Evolutionary conservation across 345 rosid genomes (phyloP), one percentile per base, ranked within the genome.

Genomic region (Dimocarpus longan): DNA sequence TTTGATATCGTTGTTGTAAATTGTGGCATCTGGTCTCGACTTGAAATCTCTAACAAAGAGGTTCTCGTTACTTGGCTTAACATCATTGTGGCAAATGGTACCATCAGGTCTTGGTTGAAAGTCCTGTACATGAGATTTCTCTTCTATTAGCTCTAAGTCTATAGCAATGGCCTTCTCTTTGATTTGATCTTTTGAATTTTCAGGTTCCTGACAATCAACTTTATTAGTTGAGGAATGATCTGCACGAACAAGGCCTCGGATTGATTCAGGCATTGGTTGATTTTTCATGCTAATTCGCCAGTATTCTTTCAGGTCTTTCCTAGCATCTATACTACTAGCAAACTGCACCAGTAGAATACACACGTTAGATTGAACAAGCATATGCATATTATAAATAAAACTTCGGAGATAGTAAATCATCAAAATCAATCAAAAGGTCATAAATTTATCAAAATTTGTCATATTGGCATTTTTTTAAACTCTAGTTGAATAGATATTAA

Each of bases 281-380:
- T 69, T 71, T 19, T 82, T 22, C 71, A 28, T 63, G 6, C 11
- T 43, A 40, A 12, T 48, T 48, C 60, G 68, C 79, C 81, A 78
- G 13, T 78, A 78, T 24, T 52, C 72, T 5, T 75, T 65, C 13
- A 8, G n/a, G 42, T 78, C 74, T 78, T 81, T 77, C 57, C 81
- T 68, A 10, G 50, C 81, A 68, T 24, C 6, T 37, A 40, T 60
- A 19, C 40, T 50, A 21, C 12, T 50, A 16, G 70, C 50, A 37
- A 78, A 7, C 84, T 73, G 71, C 32, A 37, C 16, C 3, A 39
- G 39, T 6, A 66, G 1, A 19, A 28, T 28, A 28, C 28, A 54
- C 21, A 54, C 16, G 16, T 54, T 52, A 52, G 18, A 50, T 52
- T 8, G 24, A 22, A 10, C 37, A 32, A 32, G 37, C 37, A 32